Evolutionary conservation across 352 stramenopile genomes (phyloP).

Genomic region (Phytophthora sp.): DNA sequence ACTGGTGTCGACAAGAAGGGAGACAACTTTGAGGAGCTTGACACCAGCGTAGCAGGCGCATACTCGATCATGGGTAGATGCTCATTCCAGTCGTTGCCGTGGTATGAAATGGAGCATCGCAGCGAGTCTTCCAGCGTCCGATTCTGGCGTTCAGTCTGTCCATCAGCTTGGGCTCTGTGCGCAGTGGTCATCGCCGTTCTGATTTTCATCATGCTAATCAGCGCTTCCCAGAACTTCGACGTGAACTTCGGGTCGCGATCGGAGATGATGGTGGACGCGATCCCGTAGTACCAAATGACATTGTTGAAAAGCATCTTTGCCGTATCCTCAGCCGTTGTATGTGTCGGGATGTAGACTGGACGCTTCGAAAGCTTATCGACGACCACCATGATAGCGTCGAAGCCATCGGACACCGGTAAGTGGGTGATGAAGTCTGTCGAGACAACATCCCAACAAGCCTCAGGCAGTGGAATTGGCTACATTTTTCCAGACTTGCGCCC

Average conservation of each 20-base stretch:
- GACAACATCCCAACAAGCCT: constrained; percentile 32
- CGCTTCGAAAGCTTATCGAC: constrained; percentile 37
- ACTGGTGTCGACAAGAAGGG: too few relatives aligned
- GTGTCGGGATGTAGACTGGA: constrained; percentile 19
- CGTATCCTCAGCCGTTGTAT: constrained; percentile 18
- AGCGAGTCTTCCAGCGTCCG: not conserved
- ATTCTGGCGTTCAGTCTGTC: constrained; percentile 10
- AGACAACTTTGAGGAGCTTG: too few relatives aligned
- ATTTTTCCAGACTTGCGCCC: constrained; percentile 18
- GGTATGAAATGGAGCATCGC: not conserved
- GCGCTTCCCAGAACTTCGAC: constrained; percentile 8
- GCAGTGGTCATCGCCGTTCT: constrained; percentile 1
- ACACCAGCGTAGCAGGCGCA: too few relatives aligned
- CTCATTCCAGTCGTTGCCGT: not conserved
- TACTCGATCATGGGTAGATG: not conserved
- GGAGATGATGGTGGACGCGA: constrained; percentile 14
- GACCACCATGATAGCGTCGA: constrained; percentile 13
- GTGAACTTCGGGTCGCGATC: constrained; percentile 27
- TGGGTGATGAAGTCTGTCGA: constrained; percentile 36
- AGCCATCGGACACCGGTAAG: constrained; percentile 1
- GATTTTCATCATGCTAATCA: not conserved
- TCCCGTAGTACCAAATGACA: constrained; percentile 21
- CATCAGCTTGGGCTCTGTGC: too few relatives aligned
- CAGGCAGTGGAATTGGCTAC: constrained; percentile 21
- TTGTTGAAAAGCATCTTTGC: constrained; percentile 13